Evolutionary conservation across 2,329 filamentous ascomycete genomes (phyloP), one percentile per base, ranked within the genome.

Genomic region (Fusarium incarnatum): DNA sequence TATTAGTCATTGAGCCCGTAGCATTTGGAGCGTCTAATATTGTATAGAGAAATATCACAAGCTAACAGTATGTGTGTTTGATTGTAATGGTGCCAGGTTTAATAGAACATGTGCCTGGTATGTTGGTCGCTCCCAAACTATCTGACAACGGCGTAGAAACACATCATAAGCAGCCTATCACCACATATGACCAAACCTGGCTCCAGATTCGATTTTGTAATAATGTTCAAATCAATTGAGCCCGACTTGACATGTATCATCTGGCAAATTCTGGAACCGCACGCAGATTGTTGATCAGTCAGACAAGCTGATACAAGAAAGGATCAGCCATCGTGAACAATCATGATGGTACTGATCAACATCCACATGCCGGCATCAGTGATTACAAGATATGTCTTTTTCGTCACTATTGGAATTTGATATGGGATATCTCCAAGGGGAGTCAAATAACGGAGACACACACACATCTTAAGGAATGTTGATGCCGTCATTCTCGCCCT

Each of bases 101-200:
- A 15, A 20, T 37, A 30, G 46, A 42, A 30, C 27, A 28, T 64
- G 57, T 54, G 30, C 54, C 41, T 44, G 22, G n/a, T 62, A 22
- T 59, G 15, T 56, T 63, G 16, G 41, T 20, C 44, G 32, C 28
- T 27, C 12, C 28, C 41, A 25, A 56, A 44, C 40, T 56, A 37
- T 67, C 65, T 47, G 25, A 47, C 45, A 28, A 47, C 20, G 11
- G 16, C 12, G 25, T 20, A 28, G 20, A 56, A 44, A 34, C 49
- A 52, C 57, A 49, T n/a, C 22, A 23, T 40, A 47, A 56, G 55
- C 50, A 52, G 57, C 53, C 68, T 55, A 64, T 49, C 59, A 69
- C 32, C 44, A 18, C 60, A 57, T 48, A 20, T 48, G 44, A 50
- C n/a, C 34, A 42, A 57, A 49, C 23, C 23, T 30, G 58, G 58